These are phyloP conservation scores for Sequoiadendron giganteum DNA, from an alignment of 75 land plant genomes.

Conservation along the genomic window DNA sequence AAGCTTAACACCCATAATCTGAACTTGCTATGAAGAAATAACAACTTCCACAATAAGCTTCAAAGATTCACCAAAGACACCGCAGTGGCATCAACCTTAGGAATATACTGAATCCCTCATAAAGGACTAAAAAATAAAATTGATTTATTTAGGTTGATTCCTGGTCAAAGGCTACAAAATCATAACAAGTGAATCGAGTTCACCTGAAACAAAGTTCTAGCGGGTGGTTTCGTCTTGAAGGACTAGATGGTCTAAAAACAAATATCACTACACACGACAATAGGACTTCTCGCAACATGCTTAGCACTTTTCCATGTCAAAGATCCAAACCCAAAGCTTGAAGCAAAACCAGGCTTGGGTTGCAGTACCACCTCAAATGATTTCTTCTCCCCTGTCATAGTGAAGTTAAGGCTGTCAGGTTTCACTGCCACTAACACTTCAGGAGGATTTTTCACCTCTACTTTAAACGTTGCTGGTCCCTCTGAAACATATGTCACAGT, in stretches of 20 bases:
- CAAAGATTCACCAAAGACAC: too few relatives aligned
- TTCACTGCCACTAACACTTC: conserved; percentile 26
- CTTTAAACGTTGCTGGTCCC: conserved; percentile 25
- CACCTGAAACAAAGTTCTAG: background rate
- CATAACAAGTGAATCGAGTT: too few relatives aligned
- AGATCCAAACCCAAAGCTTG: conserved; percentile 22
- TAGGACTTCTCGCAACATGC: conserved; percentile 20
- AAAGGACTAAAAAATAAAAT: too few relatives aligned
- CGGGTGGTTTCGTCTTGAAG: background rate
- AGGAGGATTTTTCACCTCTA: conserved; percentile 14
- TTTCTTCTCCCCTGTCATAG: conserved; percentile 27
- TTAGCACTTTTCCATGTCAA: conserved; percentile 25
- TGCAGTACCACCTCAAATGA: conserved; percentile 19
- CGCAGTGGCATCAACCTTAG: too few relatives aligned
- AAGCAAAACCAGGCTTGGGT: background rate
- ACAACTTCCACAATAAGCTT: too few relatives aligned
- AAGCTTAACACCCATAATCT: too few relatives aligned
- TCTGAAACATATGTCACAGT: conserved; percentile 45
- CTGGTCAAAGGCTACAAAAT: too few relatives aligned
- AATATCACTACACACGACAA: background rate
- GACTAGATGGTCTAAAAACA: background rate
- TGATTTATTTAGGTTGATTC: too few relatives aligned
- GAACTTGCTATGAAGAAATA: too few relatives aligned
- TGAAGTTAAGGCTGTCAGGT: conserved; percentile 31
- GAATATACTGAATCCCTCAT: too few relatives aligned